Percentiles rank a stretch among this genome's conserved stretches.
phyloP scores from a whole-genome alignment of 2,329 filamentous ascomycete genomes.

The Alternaria atra region DNA sequence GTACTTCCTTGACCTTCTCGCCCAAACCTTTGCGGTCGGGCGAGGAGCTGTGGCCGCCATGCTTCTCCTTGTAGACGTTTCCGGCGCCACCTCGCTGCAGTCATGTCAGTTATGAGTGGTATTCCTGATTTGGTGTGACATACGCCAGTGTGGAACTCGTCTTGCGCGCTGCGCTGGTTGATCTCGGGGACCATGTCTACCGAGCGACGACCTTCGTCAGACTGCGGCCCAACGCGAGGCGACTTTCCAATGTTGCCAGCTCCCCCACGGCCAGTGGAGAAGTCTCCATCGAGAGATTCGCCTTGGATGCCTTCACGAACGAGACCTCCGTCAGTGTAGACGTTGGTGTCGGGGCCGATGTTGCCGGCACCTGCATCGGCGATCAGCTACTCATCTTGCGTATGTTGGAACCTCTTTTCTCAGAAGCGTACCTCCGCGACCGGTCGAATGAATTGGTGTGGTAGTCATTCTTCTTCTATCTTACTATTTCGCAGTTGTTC shows the following conservation, averaged over 20 bases:
- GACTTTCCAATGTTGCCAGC: constrained; percentile 56
- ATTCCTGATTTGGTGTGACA: constrained; percentile 14
- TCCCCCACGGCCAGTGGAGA: constrained; percentile 44
- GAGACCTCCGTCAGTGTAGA: constrained; percentile 58
- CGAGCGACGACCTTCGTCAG: constrained; percentile 40
- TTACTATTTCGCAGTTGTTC: background rate
- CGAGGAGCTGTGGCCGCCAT: constrained; percentile 55
- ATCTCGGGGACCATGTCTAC: constrained; percentile 57
- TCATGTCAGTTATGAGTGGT: constrained; percentile 18
- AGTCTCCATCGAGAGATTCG: constrained; percentile 50
- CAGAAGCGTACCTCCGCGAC: constrained; percentile 62
- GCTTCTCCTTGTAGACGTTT: constrained; percentile 59
- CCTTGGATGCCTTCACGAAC: constrained; percentile 57
- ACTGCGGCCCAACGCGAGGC: constrained; percentile 42
- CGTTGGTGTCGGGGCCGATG: constrained; percentile 61
- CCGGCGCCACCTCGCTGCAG: constrained; percentile 56
- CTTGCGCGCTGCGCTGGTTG: constrained; percentile 49
- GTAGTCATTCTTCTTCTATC: constrained; percentile 36
- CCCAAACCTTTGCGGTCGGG: constrained; percentile 50
- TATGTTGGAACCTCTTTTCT: background rate
- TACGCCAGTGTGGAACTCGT: constrained; percentile 60
- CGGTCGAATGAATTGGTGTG: constrained; percentile 62
- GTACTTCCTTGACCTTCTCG: constrained; percentile 57
- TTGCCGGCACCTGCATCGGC: constrained; percentile 63
- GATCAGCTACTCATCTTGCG: constrained; percentile 14